phyloP scores from a whole-genome alignment of 148 eudicot species.

The Rhododendron molle region DNA sequence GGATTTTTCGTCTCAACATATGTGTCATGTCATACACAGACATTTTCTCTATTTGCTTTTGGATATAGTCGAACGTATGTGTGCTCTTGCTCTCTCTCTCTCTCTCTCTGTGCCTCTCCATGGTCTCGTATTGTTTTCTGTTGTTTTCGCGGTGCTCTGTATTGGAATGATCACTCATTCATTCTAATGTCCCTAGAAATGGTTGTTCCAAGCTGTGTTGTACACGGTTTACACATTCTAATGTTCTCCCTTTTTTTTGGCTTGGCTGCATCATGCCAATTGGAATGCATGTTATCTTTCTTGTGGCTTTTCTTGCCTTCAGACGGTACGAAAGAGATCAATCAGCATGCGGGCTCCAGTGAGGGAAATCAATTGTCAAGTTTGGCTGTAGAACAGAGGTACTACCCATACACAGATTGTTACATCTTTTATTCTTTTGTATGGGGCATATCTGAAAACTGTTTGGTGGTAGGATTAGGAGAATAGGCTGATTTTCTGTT shows the following conservation, averaged over 20 bases:
- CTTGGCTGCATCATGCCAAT: background rate
- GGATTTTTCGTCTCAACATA: background rate
- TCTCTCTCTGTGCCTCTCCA: background rate
- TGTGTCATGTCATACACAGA: background rate
- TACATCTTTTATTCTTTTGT: background rate
- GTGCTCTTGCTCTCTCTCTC: background rate
- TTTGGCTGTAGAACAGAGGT: constrained; percentile 36
- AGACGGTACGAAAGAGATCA: constrained; percentile 59
- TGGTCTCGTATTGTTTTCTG: background rate
- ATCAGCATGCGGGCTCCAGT: constrained; percentile 34
- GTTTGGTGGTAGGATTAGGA: background rate
- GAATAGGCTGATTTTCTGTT: background rate
- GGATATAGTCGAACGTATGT: background rate
- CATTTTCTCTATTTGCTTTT: background rate
- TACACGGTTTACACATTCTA: background rate
- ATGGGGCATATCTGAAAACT: constrained; percentile 1
- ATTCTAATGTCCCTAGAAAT: background rate
- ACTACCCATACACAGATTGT: background rate
- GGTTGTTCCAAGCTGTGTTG: background rate
- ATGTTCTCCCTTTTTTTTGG: background rate
- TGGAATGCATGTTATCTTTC: background rate
- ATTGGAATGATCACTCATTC: background rate
- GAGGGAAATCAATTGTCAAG: constrained; percentile 22
- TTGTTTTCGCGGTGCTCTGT: background rate
- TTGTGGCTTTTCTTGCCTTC: constrained; percentile 9